These are phyloP conservation scores for Citeromyces hawaiiensis DNA, from an alignment of 1,139 yeast species.

Conservation along the genomic window DNA sequence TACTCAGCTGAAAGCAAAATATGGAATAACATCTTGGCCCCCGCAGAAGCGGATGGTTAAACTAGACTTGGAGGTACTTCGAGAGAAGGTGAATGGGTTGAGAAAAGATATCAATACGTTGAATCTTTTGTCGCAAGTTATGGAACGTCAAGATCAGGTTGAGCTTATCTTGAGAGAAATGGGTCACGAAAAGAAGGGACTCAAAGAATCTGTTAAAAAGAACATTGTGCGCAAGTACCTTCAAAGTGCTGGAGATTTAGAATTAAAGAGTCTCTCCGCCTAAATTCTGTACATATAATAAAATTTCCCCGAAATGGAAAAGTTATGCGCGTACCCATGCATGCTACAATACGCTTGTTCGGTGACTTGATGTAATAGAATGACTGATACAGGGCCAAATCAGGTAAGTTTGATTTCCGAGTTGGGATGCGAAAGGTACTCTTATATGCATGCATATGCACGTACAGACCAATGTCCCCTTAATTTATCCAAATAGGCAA, in stretches of 20 bases:
- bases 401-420: neutral
- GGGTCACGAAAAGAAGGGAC: constrained; percentile 4
- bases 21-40: constrained; percentile 54
- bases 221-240: constrained; percentile 39
- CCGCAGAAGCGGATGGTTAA: constrained; percentile 24
- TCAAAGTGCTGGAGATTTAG: constrained; percentile 11
- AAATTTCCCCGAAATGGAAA: neutral
- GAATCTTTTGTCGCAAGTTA: neutral
- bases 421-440: neutral
- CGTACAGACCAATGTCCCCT: neutral
- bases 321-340: neutral
- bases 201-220: constrained; percentile 34
- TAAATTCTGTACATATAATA: neutral
- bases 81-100: constrained; percentile 19
- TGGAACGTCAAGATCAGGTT: neutral
- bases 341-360: neutral
- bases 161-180: neutral
- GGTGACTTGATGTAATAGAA: neutral
- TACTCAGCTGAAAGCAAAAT: constrained; percentile 21
- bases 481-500: constrained; percentile 1
- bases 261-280: constrained; percentile 12
- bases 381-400: neutral
- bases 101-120: constrained; percentile 9
- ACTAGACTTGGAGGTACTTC: constrained; percentile 24
- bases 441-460: neutral